Conservation (phyloP, 2,329 filamentous ascomycete species). For the Cladosporium cucumerinum region DNA sequence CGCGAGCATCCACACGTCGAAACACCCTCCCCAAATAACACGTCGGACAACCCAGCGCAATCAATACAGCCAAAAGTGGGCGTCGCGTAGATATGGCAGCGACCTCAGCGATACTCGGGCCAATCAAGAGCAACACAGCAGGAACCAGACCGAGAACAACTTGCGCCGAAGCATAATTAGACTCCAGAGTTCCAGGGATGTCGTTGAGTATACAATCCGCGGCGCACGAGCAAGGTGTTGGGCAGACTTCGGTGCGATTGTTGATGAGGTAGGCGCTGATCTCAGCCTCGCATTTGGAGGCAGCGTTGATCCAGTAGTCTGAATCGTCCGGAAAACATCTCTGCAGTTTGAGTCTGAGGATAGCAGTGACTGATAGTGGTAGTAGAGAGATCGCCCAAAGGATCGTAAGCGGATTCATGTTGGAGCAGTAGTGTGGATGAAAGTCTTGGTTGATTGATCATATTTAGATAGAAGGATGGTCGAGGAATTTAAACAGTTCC, state of each 20-base stretch:
- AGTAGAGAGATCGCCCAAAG: not conserved
- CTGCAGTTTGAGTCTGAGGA: not conserved
- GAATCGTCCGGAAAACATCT: not conserved
- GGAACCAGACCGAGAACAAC: not conserved
- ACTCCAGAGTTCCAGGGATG: not conserved
- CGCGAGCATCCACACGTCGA: not conserved
- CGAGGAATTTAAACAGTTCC: not conserved
- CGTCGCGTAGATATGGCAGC: not conserved
- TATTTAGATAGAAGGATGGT: not conserved
- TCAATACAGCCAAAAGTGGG: not conserved
- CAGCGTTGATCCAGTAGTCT: not conserved
- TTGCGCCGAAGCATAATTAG: constrained; percentile 2
- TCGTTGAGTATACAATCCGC: not conserved
- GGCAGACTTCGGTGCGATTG: not conserved
- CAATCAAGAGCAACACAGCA: not conserved
- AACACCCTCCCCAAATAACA: not conserved
- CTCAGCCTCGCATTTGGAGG: not conserved
- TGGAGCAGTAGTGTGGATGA: not conserved
- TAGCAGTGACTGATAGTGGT: not conserved
- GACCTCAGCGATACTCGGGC: not conserved
- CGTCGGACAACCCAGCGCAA: not conserved
- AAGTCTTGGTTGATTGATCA: not conserved
- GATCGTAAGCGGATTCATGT: not conserved
- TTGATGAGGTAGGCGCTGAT: not conserved
- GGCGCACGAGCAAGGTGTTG: not conserved